Evolutionary conservation across 257 asterid species (phyloP).

Genomic region (Solanum medicagineum): DNA sequence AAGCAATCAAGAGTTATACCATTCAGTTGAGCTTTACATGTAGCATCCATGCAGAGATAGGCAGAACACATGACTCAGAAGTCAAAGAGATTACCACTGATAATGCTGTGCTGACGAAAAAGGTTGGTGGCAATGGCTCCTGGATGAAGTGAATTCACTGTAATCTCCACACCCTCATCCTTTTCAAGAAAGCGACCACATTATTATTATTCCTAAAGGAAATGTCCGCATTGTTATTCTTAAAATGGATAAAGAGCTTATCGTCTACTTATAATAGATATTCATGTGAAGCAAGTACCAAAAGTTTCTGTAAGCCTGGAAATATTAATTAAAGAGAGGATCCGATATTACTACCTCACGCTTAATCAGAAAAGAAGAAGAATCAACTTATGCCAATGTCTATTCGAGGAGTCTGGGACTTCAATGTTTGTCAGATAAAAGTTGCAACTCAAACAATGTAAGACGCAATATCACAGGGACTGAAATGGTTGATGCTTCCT

Average conservation of each 20-base stretch:
- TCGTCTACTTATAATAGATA: background rate
- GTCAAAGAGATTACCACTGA: slow-evolving; percentile 27
- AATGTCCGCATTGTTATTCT: background rate
- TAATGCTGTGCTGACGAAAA: slow-evolving; percentile 47
- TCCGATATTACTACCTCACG: background rate
- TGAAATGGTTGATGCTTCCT: background rate
- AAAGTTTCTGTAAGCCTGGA: background rate
- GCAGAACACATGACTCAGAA: background rate
- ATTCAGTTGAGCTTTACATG: background rate
- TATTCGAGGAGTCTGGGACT: too few relatives aligned
- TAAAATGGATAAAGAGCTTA: background rate
- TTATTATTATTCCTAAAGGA: background rate
- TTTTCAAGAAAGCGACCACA: slow-evolving; percentile 12
- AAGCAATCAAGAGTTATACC: background rate
- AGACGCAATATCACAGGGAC: background rate
- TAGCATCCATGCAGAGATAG: background rate
- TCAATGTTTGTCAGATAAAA: background rate
- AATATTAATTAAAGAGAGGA: background rate
- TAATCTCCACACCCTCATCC: slow-evolving; percentile 59
- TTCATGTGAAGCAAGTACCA: background rate
- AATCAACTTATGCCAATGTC: background rate
- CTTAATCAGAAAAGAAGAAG: background rate
- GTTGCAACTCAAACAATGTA: background rate
- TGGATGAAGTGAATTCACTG: slow-evolving; percentile 80
- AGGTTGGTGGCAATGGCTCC: slow-evolving; percentile 63